Base-by-base conservation (phyloP, 805 yeast species). In the Schwanniomyces pseudopolymorphus region DNA sequence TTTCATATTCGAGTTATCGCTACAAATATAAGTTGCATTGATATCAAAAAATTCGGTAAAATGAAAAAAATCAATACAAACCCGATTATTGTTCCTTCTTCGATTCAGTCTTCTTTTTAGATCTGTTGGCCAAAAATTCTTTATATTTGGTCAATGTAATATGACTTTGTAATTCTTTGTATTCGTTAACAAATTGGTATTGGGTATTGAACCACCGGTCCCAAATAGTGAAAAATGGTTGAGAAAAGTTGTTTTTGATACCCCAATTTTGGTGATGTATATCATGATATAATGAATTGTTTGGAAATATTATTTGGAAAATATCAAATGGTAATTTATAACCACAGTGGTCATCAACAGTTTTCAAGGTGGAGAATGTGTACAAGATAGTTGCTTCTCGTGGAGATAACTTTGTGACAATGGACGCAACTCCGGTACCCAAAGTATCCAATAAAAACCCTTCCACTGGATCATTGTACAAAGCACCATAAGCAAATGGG, bases 331-430 rank as follows among this genome's bases (percentile, higher is more conserved):
- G 98, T 46, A 94, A 74, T 24, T 91, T 83, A 66, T 92, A 94
- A n/a, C 99, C 99, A 67, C 98, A 94, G 69, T 94, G 99, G 66
- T 94, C 99, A 64, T 94, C 98, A 42, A 94, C 96, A 1, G 99
- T 94, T 67, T 94, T 94, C 79, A 94, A 67, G 1, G 99, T 94
- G 13, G 97, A 88, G 64, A 94, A 89, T 1, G 92, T 83, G 68
- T 76, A 94, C 45, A 94, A 70, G 10, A 86, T 54, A 19, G 87
- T 70, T 43, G 85, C 72, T 68, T 94, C 98, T 47, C 96, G 81
- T 40, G 89, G 87, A 2, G 87, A 70, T 51, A 94, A 72, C 2
- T 77, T 74, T 1, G 87, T 78, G 6, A 80, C 51, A 33, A 87
- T 53, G 48, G 83, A 77, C 1, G 96, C 92, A 31, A 92, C 54